Base-by-base conservation (phyloP, 371 early-diverging fungal genomes). In the Mortierella sp. region DNA sequence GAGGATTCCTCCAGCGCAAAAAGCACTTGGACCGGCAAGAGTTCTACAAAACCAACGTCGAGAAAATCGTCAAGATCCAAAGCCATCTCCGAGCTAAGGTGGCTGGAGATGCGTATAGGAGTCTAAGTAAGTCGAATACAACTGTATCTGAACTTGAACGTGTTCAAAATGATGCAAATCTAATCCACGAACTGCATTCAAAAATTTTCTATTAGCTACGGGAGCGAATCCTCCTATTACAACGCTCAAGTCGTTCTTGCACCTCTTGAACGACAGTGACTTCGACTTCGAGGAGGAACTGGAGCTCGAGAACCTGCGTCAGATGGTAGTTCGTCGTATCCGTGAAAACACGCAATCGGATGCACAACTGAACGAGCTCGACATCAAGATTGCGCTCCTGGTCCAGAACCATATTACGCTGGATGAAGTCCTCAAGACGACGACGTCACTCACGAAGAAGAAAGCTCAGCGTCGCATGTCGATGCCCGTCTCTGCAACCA, bases 311-410 rank as follows among this genome's bases (percentile, higher is more conserved):
- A 84, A 87, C 4, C 82, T 97, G 56, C 89, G 96, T 9, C 94
- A 96, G 59, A 75, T 86, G 43, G 95, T 95, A 0, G 90, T 98
- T 67, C 90, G 89, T 56, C 86, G 85, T 34, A 98, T 98, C 63
- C 87, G 95, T 12, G 97, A 98, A 63, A 99, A 97, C 81, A 90
- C 91, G 44, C 84, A 87, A 41, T 80, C 92, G 12, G 97, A 98
- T 64, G 81, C 85, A 1, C 88, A 94, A 41, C 81, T 99, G 23
- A 95, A 90, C 60, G 91, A 93, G 21, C 84, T 99, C 4, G 99
- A 99, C 69, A 91, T 94, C 59, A 98, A 98, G 79, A 98, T 99
- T 63, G 94, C 98, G 12, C 86, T 99, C 19, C 89, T 99, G 23
- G 91, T 99, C 34, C 92, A 95, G 65, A 99, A 99, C 81, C 94